Evolutionary conservation across 257 asterid genomes (phyloP), one percentile per base, ranked within the genome.

Genomic region (Fraxinus quadrangulata): DNA sequence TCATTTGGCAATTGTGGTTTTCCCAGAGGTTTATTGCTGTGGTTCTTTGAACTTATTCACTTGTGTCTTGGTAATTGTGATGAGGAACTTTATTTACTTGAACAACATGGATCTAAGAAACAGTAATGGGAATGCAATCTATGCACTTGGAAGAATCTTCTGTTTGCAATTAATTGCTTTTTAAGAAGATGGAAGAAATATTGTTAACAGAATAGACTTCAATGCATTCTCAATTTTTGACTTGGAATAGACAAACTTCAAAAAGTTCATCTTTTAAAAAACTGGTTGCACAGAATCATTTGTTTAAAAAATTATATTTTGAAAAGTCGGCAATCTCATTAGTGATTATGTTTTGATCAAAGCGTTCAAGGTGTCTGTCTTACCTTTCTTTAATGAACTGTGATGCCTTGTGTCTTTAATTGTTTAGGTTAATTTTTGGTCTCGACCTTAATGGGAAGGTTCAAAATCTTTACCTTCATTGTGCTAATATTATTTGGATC

Each of bases 361-460:
- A 89, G 87, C 96, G 75, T 95, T 90, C 83, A 91, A 93, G 87
- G 87, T 89, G 36, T 84, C 97, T 69, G 92, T 95, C 94, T 90
- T 95, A 81, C 98, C 97, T 49, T 93, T 95, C 94, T 93, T 93
- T 79, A 98, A 95, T 69, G 91, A 95, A 84, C 82, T 95, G 40
- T 95, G 85, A 87, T 93, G 96, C 99, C 98, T 31, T 30, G 3
- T 30, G 2, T 30, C 2, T 1, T 30, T 30, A 30, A 30, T 30
- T 30, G 2, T 30, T 30, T 30, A 30, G 2, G 31, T 28, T 28
- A 2, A 2, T 28, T 30, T 30, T 2, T 30, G 33, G 33, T 30
- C 33, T 30, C 33, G 2, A 30, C 33, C 33, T 30, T 30, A 30
- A 30, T 30, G 2, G 33, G 33, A 30, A 30, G 0, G 33, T 30